Evolutionary conservation across 1,284 basidiomycete genomes (phyloP), one percentile per base, ranked within the genome.

Genomic region (Sanghuangporus weigelae): DNA sequence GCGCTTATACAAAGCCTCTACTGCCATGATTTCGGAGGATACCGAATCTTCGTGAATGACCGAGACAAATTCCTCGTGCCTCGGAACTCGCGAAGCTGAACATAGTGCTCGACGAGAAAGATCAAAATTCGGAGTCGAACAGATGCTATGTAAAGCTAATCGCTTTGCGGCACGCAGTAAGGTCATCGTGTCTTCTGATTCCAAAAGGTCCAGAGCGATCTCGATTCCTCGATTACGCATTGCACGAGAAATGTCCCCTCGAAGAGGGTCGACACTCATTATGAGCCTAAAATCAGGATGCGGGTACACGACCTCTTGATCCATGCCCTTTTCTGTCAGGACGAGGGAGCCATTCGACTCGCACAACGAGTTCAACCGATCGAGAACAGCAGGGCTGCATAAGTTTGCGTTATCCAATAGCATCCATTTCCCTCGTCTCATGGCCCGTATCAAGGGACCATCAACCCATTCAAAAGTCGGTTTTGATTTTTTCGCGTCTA

Each of bases 151-250:
- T 38, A 56, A n/a, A 46, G 59, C 54, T n/a, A 64, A 35, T 14
- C 63, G 63, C 16, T 53, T 48, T 19, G 63, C 53, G 51, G 39
- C 55, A n/a, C 39, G 49, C 26, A 61, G 21, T 19, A 26, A 26
- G 2, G 36, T 42, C 40, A 19, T 12, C 21, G 50, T 48, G n/a
- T 19, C n/a, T 7, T 49, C 31, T 12, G 31, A 16, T 8, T 44
- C 40, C 19, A 23, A 7, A 5, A 21, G 31, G 6, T 42, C 50
- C 40, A 92, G 70, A 31, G 82, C 83, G 42, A 99, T 83, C 74
- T 99, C 97, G 49, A 98, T 81, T 40, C 96, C 97, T 68, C 97
- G 88, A 74, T 99, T 99, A 48, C 97, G 87, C 97, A 99, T 99
- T 1, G 97, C 97, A 44, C 97, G 84, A 7, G 96, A 98, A 10